These are phyloP conservation scores for Lactifluus rugatus DNA, from an alignment of 768 basidiomycete genomes.

Conservation along the genomic window DNA sequence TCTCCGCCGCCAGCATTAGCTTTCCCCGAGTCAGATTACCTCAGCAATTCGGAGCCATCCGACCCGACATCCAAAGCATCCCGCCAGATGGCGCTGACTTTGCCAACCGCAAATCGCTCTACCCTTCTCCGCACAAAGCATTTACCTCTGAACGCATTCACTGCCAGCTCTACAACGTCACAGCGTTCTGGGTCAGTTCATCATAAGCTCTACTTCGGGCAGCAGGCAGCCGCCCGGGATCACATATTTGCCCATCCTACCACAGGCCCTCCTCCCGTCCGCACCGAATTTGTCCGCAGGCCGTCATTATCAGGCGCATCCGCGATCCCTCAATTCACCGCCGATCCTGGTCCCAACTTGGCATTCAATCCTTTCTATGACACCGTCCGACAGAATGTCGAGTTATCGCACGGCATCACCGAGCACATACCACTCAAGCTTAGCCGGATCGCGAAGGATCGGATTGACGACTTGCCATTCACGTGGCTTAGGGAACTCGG, in stretches of 20 bases:
- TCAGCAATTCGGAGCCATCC: background rate
- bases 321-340: slow-evolving; percentile 1
- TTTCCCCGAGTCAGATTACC: background rate
- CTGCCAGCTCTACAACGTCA: slow-evolving; percentile 35
- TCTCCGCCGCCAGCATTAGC: slow-evolving; percentile 18
- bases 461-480: slow-evolving; percentile 66
- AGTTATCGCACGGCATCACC: slow-evolving; percentile 56
- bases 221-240: slow-evolving; percentile 9
- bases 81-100: slow-evolving; percentile 7
- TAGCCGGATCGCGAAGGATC: slow-evolving; percentile 31
- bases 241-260: background rate
- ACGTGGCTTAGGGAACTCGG: slow-evolving; percentile 71
- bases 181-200: slow-evolving; percentile 20
- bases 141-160: slow-evolving; percentile 58
- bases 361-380: slow-evolving; percentile 91
- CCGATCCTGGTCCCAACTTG: slow-evolving; percentile 20
- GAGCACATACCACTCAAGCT: slow-evolving; percentile 74
- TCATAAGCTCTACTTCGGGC: slow-evolving; percentile 10
- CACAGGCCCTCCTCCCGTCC: background rate
- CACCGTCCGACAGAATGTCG: slow-evolving; percentile 79
- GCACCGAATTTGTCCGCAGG: slow-evolving; percentile 2
- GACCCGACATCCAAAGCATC: background rate
- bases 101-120: slow-evolving; percentile 14
- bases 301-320: background rate
- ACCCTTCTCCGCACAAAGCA: slow-evolving; percentile 43